Evolutionary conservation across 805 yeast species (phyloP).

Genomic region (Teunomyces panamensis): DNA sequence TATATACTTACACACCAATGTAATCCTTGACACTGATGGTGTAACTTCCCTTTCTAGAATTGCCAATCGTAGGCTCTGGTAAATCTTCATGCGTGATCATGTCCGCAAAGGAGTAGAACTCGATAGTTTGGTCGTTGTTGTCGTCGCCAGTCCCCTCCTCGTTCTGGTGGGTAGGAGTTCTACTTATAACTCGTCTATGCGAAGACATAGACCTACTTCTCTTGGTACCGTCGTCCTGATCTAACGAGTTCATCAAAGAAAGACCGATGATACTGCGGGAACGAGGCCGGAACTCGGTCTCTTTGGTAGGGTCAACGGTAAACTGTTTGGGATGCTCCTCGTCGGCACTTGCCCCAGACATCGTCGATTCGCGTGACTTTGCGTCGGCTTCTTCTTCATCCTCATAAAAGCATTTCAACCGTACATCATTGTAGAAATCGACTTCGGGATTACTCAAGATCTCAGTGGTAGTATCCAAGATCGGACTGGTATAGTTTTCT

Average conservation of each 20-base stretch:
- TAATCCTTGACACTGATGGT: slow-evolving; percentile 21
- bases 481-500: slow-evolving; percentile 30
- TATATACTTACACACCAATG: slow-evolving; percentile 13
- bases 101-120: slow-evolving; percentile 32
- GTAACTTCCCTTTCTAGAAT: slow-evolving; percentile 13
- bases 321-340: slow-evolving; percentile 1
- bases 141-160: slow-evolving; percentile 1
- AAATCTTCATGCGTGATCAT: slow-evolving; percentile 21
- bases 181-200: background rate
- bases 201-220: slow-evolving; percentile 2
- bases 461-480: slow-evolving; percentile 30
- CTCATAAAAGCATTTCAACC: slow-evolving; percentile 20
- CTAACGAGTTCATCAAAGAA: slow-evolving; percentile 19
- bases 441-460: slow-evolving; percentile 25
- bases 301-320: background rate
- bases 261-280: slow-evolving; percentile 21
- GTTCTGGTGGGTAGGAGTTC: background rate
- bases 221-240: slow-evolving; percentile 5
- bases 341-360: slow-evolving; percentile 2
- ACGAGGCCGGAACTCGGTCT: slow-evolving; percentile 12
- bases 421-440: slow-evolving; percentile 19
- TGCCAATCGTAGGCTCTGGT: background rate
- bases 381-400: slow-evolving; percentile 4
- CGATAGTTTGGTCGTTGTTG: slow-evolving; percentile 18
- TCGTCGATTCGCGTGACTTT: background rate